Evolutionary conservation across 2,329 filamentous ascomycete genomes (phyloP), one percentile per base, ranked within the genome.

Genomic region (Lojkania enalia): DNA sequence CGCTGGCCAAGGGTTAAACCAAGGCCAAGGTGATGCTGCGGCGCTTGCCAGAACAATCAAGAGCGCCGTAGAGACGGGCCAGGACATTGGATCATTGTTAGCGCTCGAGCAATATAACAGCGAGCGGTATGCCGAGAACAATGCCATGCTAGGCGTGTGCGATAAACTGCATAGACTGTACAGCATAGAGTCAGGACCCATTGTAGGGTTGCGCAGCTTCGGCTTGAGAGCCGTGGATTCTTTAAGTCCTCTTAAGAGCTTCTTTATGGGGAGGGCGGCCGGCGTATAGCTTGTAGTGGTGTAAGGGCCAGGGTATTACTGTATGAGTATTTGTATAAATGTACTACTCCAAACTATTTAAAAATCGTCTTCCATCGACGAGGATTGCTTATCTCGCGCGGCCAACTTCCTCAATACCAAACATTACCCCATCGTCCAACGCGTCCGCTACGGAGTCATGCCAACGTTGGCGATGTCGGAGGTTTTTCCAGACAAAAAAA

Each of bases 131-230:
- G 81, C 85, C 2, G 81, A 84, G 30, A 97, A 97, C 70, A 87
- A 78, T 48, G 78, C 86, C 48, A 79, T 95, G 68, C 77, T 91
- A 42, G 91, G 83, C 44, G 87, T 86, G 35, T 88, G 84, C 54
- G 92, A 97, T 72, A 92, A 96, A 73, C 75, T 97, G 57, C 90
- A 96, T 71, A 95, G 92, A 74, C 73, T 96, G 32, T 97, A 96
- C 70, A 86, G 86, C n/a, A 83, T 89, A 0, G 84, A 83, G 16
- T 84, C 81, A 49, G 88, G 88, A 0, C 90, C 90, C 1, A 72
- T 97, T 23, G 87, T 96, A 14, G 86, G 86, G 57, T 75, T 91
- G 39, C 80, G 92, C 50, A 91, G 88, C 41, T 63, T 90, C 35
- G 92, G 92, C 0, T 70, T 97, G 50, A 81, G 77, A 50, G 82